Evolutionary conservation across 78 protist species (phyloP), one percentile per base, ranked within the genome.

Genomic region (Emiliania huxleyi): DNA sequence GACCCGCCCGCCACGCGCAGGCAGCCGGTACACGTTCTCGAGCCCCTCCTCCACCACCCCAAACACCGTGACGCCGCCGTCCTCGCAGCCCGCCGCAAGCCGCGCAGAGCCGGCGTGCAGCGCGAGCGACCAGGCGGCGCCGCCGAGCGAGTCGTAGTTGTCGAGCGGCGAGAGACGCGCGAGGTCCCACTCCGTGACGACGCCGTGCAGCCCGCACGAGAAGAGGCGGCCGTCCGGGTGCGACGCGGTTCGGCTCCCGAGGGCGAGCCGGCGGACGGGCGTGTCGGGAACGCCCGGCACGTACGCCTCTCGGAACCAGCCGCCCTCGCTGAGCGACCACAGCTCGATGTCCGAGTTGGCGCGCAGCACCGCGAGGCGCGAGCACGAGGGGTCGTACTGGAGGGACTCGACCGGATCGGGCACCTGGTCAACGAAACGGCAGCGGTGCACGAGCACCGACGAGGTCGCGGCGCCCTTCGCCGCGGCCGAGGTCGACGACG

Each of bases 271-370:
- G 2, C 89, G 89, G 19, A 81, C 49, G 4, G 35, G 55, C 89
- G 38, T 42, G 42, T 44, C 89, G 21, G 23, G 29, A 33, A 29
- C 40, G 6, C 56, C 89, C 15, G 49, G 43, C 40, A 81, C 29
- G 56, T 6, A 29, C 40, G 0, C 25, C 89, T 5, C 49, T 3
- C 38, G 15, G 44, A 21, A 2, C 79, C 29, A 69, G 40, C 79
- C 40, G 79, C 8, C 42, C 1, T 22, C 1, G 19, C 38, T 1
- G 40, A 18, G 79, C 42, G 79, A 1, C 48, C 52, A 81, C 1
- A 81, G 33, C 56, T 81, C 89, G 38, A 81, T 81, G 89, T 81
- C 89, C 19, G n/a, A 52, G 22, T 81, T 81, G 56, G 89, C 89
- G 40, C 89, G 89, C 21, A 33, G 49, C 38, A 81, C 56, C 38